These are phyloP conservation scores for Zoysia pacifica DNA, from an alignment of 176 grass and related monocot genomes.

Conservation along the genomic window DNA sequence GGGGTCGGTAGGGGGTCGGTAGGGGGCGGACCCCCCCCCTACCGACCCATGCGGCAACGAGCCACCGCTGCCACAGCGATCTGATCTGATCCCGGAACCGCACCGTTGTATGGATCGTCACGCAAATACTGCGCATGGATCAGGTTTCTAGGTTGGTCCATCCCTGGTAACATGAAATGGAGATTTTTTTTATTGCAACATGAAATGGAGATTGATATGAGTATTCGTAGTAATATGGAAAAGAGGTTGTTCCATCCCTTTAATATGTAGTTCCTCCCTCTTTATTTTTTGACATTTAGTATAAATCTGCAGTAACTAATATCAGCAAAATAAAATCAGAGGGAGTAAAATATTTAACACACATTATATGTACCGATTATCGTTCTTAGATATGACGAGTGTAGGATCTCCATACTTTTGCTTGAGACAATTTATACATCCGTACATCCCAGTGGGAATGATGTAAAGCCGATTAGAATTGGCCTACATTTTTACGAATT, in stretches of 20 bases:
- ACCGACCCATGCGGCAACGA: no score
- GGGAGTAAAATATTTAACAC: no score
- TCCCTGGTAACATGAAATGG: slow-evolving; percentile 33
- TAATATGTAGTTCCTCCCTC: no score
- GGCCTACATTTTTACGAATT: slow-evolving; percentile 43
- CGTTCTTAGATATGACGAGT: slow-evolving; percentile 71
- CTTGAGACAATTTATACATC: slow-evolving; percentile 74
- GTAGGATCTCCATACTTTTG: slow-evolving; percentile 65
- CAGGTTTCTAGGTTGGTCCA: slow-evolving; percentile 61
- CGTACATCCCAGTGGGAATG: slow-evolving; percentile 67
- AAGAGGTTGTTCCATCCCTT: no score
- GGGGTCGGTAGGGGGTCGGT: no score
- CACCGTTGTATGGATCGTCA: slow-evolving; percentile 29
- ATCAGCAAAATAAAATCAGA: no score
- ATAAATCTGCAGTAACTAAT: no score
- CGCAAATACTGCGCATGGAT: slow-evolving; percentile 46
- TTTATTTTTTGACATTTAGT: no score
- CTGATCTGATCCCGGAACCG: not conserved
- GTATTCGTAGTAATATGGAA: no score
- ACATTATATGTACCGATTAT: slow-evolving; percentile 33
- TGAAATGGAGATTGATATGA: no score
- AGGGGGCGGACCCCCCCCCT: no score
- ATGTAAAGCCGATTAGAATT: slow-evolving; percentile 86
- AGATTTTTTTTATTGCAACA: not conserved
- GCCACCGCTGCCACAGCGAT: no score